Evolutionary conservation across 164 flowering plant genomes (phyloP).

Genomic region (Euptelea pleiosperma): DNA sequence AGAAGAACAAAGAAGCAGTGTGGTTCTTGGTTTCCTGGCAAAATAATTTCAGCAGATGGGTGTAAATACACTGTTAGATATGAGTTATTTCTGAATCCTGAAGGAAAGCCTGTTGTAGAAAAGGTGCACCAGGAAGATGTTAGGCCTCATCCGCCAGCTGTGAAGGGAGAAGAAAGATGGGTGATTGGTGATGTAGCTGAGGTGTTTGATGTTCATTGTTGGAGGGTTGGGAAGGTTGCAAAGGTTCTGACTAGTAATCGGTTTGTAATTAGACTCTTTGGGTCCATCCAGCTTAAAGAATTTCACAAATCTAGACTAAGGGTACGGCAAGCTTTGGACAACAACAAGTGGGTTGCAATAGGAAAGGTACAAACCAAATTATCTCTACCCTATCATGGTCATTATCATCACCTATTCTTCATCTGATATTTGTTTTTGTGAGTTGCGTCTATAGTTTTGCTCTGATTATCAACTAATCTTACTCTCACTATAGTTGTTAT

Average conservation of each 20-base stretch:
- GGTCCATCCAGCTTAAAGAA: conserved; percentile 30
- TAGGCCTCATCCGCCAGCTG: conserved; percentile 30
- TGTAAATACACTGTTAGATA: conserved; percentile 22
- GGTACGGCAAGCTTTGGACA: conserved; percentile 28
- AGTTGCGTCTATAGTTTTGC: too few relatives aligned
- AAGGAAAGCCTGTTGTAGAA: conserved; percentile 23
- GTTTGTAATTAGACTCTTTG: conserved; percentile 24
- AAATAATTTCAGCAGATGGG: conserved; percentile 22
- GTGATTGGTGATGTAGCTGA: conserved; percentile 31
- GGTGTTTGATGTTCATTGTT: conserved; percentile 26
- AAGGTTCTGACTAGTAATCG: conserved; percentile 19
- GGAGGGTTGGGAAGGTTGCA: conserved; percentile 34
- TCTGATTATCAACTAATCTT: neutral
- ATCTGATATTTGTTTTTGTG: neutral
- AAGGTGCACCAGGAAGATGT: conserved; percentile 17
- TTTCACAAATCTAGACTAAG: conserved; percentile 24
- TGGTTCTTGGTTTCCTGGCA: conserved; percentile 33
- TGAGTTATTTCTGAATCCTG: conserved; percentile 9
- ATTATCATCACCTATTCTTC: neutral
- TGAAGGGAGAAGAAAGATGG: conserved; percentile 20
- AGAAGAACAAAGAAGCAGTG: conserved; percentile 20
- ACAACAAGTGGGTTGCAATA: conserved; percentile 18
- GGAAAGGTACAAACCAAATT: conserved; percentile 15
- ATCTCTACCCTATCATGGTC: neutral
- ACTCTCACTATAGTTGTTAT: neutral